Conservation (phyloP, 306 rosid species). For the Macrotyloma uniflorum region DNA sequence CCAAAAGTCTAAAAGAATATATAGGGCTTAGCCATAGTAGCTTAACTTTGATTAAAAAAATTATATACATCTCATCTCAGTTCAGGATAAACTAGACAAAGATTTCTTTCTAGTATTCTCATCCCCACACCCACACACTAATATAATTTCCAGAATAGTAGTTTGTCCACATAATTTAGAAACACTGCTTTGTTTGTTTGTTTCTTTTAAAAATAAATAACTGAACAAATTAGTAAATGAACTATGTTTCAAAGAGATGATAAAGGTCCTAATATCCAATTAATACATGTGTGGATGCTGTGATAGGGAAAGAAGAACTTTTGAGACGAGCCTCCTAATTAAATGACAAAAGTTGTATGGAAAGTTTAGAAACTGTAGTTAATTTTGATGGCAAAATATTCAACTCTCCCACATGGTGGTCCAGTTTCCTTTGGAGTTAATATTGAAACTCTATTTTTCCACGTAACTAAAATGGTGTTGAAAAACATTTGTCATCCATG, state of each 20-base stretch:
- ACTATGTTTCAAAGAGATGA: neutral
- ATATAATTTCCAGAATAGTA: neutral
- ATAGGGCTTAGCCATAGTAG: constrained; percentile 27
- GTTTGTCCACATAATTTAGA: no score
- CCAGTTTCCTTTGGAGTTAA: constrained; percentile 34
- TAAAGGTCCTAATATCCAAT: no score
- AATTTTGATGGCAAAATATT: constrained; percentile 27
- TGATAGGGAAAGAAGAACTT: no score
- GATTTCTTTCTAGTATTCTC: constrained; percentile 1
- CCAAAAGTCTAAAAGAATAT: constrained; percentile 19
- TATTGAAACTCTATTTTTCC: neutral
- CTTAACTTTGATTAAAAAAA: constrained; percentile 19
- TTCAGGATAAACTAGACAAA: constrained; percentile 18
- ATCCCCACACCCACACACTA: no score
- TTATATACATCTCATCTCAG: neutral
- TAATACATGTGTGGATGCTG: neutral
- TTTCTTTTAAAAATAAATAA: neutral
- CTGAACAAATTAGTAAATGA: neutral
- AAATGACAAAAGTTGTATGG: constrained; percentile 22
- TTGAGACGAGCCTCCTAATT: constrained; percentile 22
- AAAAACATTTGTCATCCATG: neutral
- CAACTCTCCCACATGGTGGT: constrained; percentile 45
- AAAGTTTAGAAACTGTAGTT: neutral
- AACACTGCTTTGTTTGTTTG: no score
- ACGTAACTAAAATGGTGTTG: neutral